Conservation (phyloP, 1,139 yeast genomes). For the Nakaseomyces glabratus region DNA sequence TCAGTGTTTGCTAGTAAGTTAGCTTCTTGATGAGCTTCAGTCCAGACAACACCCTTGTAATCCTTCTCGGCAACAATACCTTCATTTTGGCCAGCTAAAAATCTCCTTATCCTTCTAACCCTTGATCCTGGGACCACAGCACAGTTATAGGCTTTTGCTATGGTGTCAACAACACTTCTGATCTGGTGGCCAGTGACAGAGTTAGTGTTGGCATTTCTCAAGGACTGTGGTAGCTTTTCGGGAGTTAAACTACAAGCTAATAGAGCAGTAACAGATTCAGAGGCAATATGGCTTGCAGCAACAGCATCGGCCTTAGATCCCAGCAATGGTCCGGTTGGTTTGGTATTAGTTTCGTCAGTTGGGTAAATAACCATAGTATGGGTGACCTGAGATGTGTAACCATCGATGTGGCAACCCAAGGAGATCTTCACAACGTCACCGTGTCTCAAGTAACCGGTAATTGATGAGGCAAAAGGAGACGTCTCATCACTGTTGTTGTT, state of each 20-base stretch:
- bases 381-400: constrained; percentile 78
- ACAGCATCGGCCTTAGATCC: constrained; percentile 85
- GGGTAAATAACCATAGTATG: constrained; percentile 84
- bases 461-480: constrained; percentile 17
- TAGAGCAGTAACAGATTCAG: constrained; percentile 68
- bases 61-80: constrained; percentile 87
- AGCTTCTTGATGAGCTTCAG: constrained; percentile 70
- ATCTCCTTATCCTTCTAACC: constrained; percentile 83
- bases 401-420: constrained; percentile 88
- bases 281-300: constrained; percentile 82
- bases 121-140: constrained; percentile 85
- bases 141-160: constrained; percentile 76
- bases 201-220: constrained; percentile 21
- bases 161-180: constrained; percentile 65
- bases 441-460: constrained; percentile 44
- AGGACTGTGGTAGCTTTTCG: constrained; percentile 50
- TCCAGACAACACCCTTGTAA: constrained; percentile 89
- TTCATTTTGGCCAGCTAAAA: constrained; percentile 91
- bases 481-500: constrained; percentile 20
- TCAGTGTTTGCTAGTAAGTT: constrained; percentile 39
- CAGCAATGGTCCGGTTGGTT: constrained; percentile 65
- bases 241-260: constrained; percentile 69
- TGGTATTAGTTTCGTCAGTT: constrained; percentile 34
- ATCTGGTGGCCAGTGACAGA: constrained; percentile 58
- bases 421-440: constrained; percentile 83